A percentile compares a stretch with the other conserved stretches of the same genome.
Evolutionary conservation across 345 rosid species (phyloP).

Genomic region (Ceriops zippeliana): DNA sequence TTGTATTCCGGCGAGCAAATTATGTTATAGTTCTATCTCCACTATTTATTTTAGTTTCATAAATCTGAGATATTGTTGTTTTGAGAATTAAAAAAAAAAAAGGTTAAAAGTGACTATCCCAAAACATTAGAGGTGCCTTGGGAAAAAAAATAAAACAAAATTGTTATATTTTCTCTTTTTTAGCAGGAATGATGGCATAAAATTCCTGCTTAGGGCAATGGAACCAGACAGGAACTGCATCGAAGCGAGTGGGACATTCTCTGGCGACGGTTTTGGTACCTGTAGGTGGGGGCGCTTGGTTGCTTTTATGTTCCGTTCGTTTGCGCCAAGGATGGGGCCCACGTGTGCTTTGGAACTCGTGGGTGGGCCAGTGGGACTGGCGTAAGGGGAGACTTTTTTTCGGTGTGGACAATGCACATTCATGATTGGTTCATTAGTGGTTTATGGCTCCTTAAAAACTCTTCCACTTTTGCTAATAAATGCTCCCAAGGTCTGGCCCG

Average conservation of each 20-base stretch:
- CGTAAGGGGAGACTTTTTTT: constrained; percentile 19
- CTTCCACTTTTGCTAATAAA: constrained; percentile 32
- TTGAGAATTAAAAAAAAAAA: too few relatives aligned
- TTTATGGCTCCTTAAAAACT: constrained; percentile 21
- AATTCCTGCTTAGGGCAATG: neutral
- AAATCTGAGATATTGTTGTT: too few relatives aligned
- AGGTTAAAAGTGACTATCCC: too few relatives aligned
- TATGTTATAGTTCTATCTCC: too few relatives aligned
- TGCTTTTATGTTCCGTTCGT: neutral
- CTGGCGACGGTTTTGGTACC: constrained; percentile 3
- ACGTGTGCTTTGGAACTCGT: neutral
- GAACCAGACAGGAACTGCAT: constrained; percentile 11
- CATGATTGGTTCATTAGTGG: constrained; percentile 49
- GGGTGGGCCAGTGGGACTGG: constrained; percentile 6
- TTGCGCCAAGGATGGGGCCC: constrained; percentile 12
- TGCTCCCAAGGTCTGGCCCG: constrained; percentile 1
- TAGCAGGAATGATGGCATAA: too few relatives aligned
- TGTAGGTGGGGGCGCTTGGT: neutral
- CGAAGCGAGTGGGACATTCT: constrained; percentile 21
- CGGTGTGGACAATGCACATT: constrained; percentile 5
- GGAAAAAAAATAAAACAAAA: too few relatives aligned
- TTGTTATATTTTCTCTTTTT: too few relatives aligned
- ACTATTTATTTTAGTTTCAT: too few relatives aligned
- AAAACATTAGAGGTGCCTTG: too few relatives aligned
- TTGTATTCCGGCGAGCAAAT: too few relatives aligned